These are phyloP conservation scores for Sporormia fimetaria DNA, from an alignment of 495 filamentous ascomycete genomes.

Conservation along the genomic window DNA sequence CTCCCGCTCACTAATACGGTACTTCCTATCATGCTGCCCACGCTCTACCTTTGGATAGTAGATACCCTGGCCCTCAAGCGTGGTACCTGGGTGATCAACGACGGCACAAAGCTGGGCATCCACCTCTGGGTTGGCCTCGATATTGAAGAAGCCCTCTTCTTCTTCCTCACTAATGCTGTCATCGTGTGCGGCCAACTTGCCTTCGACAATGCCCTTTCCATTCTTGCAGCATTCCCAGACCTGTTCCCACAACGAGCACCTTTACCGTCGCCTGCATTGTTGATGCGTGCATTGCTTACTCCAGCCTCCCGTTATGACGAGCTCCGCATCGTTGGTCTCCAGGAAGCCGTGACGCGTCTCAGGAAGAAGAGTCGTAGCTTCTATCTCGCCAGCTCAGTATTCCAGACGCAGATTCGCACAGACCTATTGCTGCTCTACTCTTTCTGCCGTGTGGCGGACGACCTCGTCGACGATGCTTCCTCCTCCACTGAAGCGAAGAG, in stretches of 20 bases:
- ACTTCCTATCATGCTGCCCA: constrained; percentile 47
- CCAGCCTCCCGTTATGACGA: constrained; percentile 39
- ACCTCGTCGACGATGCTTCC: constrained; percentile 50
- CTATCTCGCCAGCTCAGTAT: constrained; percentile 53
- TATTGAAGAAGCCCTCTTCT: constrained; percentile 58
- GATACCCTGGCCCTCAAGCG: constrained; percentile 49
- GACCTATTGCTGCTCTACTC: constrained; percentile 58
- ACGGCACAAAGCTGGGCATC: constrained; percentile 47
- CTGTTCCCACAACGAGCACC: constrained; percentile 35
- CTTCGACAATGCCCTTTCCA: constrained; percentile 50
- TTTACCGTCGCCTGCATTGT: constrained; percentile 37
- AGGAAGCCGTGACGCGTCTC: constrained; percentile 43
- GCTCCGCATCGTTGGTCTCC: constrained; percentile 42
- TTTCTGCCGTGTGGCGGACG: constrained; percentile 60
- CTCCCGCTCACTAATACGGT: constrained; percentile 43
- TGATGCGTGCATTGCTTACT: constrained; percentile 38
- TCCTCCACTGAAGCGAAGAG: constrained; percentile 35
- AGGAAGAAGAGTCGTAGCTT: constrained; percentile 54
- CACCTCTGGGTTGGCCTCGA: constrained; percentile 52
- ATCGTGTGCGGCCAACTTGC: constrained; percentile 55
- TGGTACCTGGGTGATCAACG: constrained; percentile 56
- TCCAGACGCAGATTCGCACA: constrained; percentile 51
- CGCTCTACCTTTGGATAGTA: constrained; percentile 55
- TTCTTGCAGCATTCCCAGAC: constrained; percentile 44
- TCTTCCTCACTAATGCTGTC: constrained; percentile 51